Conservation (phyloP, 2,329 filamentous ascomycete species). For the Sporothrix schenckii region DNA sequence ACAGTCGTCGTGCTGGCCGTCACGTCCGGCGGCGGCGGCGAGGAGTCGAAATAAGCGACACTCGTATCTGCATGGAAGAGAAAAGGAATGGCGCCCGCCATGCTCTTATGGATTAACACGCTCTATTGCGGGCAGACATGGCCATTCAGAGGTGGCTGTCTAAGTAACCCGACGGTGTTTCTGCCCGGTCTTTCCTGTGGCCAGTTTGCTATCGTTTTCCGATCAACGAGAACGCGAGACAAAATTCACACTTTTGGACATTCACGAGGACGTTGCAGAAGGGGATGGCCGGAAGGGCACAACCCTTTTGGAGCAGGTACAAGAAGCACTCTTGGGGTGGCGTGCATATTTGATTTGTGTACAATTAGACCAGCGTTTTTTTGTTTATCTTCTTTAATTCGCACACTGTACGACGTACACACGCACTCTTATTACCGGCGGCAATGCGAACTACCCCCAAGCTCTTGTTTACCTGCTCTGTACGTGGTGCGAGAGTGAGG, state of each 20-base stretch:
- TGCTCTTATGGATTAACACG: neutral
- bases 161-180: neutral
- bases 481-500: neutral
- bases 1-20: slow-evolving; percentile 58
- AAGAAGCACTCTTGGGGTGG: neutral
- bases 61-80: neutral
- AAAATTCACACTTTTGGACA: neutral
- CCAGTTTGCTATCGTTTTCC: neutral
- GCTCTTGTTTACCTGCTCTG: too few species aligned
- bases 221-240: neutral
- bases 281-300: neutral
- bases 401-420: too few species aligned
- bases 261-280: neutral
- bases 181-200: neutral
- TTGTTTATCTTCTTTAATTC: neutral
- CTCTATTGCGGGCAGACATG: too few species aligned
- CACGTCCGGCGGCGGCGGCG: slow-evolving; percentile 55
- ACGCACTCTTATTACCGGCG: neutral
- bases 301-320: neutral
- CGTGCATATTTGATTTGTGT: neutral
- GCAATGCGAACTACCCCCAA: neutral
- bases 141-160: neutral
- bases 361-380: neutral
- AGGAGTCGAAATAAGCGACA: slow-evolving; percentile 54
- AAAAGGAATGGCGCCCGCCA: neutral